Conservation (phyloP, 352 stramenopile genomes). For the Pythium chondricola region DNA sequence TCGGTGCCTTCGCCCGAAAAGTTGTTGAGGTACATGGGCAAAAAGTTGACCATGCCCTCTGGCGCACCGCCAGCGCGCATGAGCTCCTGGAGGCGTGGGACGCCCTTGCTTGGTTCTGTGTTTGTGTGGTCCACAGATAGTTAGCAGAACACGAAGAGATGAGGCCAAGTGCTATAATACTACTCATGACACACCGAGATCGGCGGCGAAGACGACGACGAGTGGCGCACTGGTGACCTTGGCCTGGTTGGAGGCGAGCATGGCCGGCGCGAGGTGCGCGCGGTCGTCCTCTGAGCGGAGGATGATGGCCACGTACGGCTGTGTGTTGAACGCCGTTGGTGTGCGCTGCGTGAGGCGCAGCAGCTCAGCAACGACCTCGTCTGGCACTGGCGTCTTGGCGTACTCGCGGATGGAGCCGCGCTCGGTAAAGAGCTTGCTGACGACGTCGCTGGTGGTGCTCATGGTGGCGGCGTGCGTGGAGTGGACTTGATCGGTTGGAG, state of each 20-base stretch:
- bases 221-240: constrained; percentile 61
- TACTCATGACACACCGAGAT: constrained; percentile 28
- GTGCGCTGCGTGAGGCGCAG: constrained; percentile 23
- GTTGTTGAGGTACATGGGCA: constrained; percentile 18
- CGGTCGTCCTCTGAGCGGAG: constrained; percentile 19
- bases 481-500: neutral
- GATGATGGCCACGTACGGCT: constrained; percentile 34
- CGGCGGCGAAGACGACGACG: constrained; percentile 65
- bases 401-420: constrained; percentile 17
- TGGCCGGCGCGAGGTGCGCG: constrained; percentile 20
- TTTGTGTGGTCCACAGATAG: constrained; percentile 9
- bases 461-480: constrained; percentile 1
- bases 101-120: constrained; percentile 51
- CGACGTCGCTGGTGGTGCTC: constrained; percentile 9
- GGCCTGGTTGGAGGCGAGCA: constrained; percentile 25
- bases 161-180: neutral
- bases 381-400: constrained; percentile 13
- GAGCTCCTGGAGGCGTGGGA: constrained; percentile 58
- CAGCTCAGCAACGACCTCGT: constrained; percentile 21
- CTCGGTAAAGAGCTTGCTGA: constrained; percentile 14
- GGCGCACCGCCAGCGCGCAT: constrained; percentile 38
- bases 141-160: neutral
- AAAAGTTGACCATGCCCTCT: constrained; percentile 20
- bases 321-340: constrained; percentile 36
- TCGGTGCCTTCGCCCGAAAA: constrained; percentile 22